Conservation (phyloP, 352 stramenopile genomes). For the Phytophthora brassicae region DNA sequence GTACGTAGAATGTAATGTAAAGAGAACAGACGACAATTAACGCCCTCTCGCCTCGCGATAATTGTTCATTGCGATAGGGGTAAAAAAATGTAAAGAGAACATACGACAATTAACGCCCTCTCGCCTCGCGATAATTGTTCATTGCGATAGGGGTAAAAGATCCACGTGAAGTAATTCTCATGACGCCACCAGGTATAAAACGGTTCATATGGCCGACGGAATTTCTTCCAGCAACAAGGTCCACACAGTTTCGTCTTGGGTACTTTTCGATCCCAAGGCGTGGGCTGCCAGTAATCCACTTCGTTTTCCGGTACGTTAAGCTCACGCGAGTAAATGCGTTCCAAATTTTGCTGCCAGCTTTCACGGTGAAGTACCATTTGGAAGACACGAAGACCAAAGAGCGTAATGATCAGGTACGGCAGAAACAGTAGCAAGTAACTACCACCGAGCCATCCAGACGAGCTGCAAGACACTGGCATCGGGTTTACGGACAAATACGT, state of each 20-base stretch:
- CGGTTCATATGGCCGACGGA: constrained; percentile 55
- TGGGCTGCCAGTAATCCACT: constrained; percentile 73
- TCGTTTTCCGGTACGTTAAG: constrained; percentile 58
- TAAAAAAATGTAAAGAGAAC: constrained; percentile 75
- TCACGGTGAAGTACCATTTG: constrained; percentile 62
- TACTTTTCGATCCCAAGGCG: constrained; percentile 71
- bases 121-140: constrained; percentile 59
- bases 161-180: constrained; percentile 81
- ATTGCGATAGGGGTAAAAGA: constrained; percentile 73
- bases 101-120: constrained; percentile 65
- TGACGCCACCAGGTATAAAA: constrained; percentile 81
- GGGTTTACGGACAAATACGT: constrained; percentile 58
- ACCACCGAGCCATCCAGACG: constrained; percentile 47
- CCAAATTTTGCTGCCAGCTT: constrained; percentile 59
- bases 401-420: constrained; percentile 50
- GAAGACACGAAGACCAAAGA: constrained; percentile 62
- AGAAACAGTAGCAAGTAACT: constrained; percentile 61
- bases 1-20: constrained; percentile 78
- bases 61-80: constrained; percentile 63
- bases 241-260: constrained; percentile 63
- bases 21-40: constrained; percentile 70
- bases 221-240: constrained; percentile 70
- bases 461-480: constrained; percentile 54
- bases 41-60: constrained; percentile 53
- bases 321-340: constrained; percentile 60